These are phyloP conservation scores for Metschnikowia gelsemii DNA, from an alignment of 805 yeast genomes.

Conservation along the genomic window DNA sequence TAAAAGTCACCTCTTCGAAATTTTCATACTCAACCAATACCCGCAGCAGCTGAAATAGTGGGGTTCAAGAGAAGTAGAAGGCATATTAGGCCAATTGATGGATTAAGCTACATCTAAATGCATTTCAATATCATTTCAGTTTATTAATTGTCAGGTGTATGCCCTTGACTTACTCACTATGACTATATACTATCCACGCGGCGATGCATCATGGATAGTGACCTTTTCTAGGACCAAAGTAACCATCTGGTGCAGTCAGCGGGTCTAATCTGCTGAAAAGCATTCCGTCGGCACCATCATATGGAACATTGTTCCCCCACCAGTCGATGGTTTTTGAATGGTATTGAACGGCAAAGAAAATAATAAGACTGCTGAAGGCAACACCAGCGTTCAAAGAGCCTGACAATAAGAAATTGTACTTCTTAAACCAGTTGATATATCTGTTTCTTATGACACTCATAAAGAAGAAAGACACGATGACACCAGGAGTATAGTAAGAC, in stretches of 20 bases:
- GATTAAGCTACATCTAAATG: no score
- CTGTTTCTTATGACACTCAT: conserved; percentile 39
- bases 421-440: conserved; percentile 45
- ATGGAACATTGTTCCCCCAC: conserved; percentile 63
- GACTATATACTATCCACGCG: background rate
- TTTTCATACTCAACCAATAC: no score
- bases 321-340: conserved; percentile 38
- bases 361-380: conserved; percentile 39
- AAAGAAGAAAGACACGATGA: conserved; percentile 31
- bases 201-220: conserved; percentile 14
- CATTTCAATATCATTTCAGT: no score
- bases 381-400: conserved; percentile 46
- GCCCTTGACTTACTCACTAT: background rate
- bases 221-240: conserved; percentile 26
- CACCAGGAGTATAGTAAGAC: conserved; percentile 46
- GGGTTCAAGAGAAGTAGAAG: no score
- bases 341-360: conserved; percentile 33
- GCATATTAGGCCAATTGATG: no score
- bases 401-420: conserved; percentile 45
- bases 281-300: conserved; percentile 37
- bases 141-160: background rate
- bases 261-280: conserved; percentile 5
- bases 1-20: no score
- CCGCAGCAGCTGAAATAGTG: no score
- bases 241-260: conserved; percentile 22